These are phyloP conservation scores for Silene latifolia DNA, from an alignment of 148 eudicot genomes.

Conservation along the genomic window DNA sequence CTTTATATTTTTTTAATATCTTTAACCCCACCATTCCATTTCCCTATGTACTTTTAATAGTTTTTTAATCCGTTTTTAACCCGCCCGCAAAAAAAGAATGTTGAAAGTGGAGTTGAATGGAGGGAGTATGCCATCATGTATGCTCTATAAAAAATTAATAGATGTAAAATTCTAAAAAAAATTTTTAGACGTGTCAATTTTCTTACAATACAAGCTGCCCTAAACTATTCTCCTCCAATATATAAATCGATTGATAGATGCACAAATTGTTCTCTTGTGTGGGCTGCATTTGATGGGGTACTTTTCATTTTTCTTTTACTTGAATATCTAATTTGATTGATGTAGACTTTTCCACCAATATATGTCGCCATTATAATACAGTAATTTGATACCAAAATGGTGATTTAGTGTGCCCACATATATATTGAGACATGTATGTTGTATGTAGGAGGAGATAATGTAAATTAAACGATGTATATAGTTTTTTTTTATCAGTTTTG, in stretches of 20 bases:
- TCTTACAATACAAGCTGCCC: neutral
- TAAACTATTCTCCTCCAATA: neutral
- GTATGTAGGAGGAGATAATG: constrained; percentile 1
- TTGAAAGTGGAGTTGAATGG: too few species aligned
- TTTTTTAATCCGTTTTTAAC: too few species aligned
- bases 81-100: too few species aligned
- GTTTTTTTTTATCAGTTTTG: neutral
- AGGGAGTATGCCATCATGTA: too few species aligned
- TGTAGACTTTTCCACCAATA: constrained; percentile 10
- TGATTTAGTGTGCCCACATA: constrained; percentile 8
- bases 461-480: neutral
- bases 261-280: constrained; percentile 1
- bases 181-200: too few species aligned
- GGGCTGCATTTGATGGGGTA: neutral
- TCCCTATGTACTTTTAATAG: too few species aligned
- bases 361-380: neutral
- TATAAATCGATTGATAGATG: constrained; percentile 2
- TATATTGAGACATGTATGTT: neutral
- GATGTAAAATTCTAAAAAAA: too few species aligned
- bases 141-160: too few species aligned
- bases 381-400: neutral
- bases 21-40: too few species aligned
- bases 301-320: neutral
- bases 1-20: too few species aligned
- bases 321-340: constrained; percentile 5